Conservation (phyloP, 2,329 filamentous ascomycete species). For the Phialophora expanda region DNA sequence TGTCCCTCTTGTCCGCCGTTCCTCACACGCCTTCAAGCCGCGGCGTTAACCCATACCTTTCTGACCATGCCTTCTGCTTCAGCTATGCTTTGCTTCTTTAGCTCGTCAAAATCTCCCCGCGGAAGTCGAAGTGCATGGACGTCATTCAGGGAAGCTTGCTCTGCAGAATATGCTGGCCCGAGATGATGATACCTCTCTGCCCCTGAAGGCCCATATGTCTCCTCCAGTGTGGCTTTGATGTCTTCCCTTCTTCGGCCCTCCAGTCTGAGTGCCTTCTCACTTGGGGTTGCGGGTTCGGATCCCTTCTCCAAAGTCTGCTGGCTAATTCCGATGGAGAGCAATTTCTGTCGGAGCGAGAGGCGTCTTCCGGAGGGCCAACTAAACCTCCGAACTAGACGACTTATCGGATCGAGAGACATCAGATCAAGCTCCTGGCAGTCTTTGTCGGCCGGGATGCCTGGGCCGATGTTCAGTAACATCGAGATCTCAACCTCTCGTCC, state of each 20-base stretch:
- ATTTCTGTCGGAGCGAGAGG: conserved; percentile 7
- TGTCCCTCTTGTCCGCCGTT: not conserved
- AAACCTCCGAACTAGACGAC: conserved; percentile 25
- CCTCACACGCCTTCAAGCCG: conserved; percentile 10
- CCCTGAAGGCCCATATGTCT: conserved; percentile 24
- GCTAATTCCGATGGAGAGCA: not conserved
- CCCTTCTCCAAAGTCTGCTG: not conserved
- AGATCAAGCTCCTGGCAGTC: conserved; percentile 25
- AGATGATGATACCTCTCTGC: conserved; percentile 27
- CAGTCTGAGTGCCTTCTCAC: conserved; percentile 23
- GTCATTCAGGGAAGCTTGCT: conserved; percentile 26
- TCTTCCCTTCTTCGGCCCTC: conserved; percentile 26
- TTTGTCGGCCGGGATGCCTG: conserved; percentile 25
- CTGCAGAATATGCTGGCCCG: conserved; percentile 24
- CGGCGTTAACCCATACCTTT: conserved; percentile 20
- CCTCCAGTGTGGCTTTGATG: conserved; percentile 13
- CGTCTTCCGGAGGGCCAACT: conserved; percentile 22
- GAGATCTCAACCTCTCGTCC: conserved; percentile 24
- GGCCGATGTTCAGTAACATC: conserved; percentile 27
- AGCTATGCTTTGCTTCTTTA: conserved; percentile 7
- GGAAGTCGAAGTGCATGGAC: conserved; percentile 20
- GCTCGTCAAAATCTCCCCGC: conserved; percentile 7
- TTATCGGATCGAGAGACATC: conserved; percentile 21
- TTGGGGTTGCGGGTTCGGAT: conserved; percentile 9
- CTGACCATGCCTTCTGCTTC: conserved; percentile 22